phyloP scores from a whole-genome alignment of 164 flowering plant genomes.

The Tinospora cordifolia region DNA sequence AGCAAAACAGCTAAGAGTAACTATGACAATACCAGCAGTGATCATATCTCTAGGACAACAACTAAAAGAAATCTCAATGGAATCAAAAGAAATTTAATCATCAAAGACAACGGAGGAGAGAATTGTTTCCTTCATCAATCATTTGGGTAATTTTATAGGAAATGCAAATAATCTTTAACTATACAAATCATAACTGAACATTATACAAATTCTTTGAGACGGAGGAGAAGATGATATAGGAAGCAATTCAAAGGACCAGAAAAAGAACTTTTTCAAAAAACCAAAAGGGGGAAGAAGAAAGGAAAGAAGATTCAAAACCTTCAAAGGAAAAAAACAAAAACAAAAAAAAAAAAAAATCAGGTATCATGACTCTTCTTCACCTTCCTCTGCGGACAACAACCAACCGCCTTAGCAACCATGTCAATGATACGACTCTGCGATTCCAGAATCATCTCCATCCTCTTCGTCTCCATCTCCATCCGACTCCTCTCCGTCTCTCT shows the following conservation, averaged over 20 bases:
- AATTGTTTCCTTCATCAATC: not conserved
- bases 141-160: not conserved
- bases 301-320: constrained; percentile 7
- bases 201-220: not conserved
- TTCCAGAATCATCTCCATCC: constrained; percentile 57
- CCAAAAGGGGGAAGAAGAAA: not conserved
- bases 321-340: too few relatives aligned
- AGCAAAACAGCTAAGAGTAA: too few relatives aligned
- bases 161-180: not conserved
- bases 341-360: constrained; percentile 9
- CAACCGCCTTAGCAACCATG: constrained; percentile 37
- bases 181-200: not conserved
- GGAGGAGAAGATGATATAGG: too few relatives aligned
- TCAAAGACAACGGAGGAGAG: not conserved
- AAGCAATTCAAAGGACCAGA: not conserved
- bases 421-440: constrained; percentile 56
- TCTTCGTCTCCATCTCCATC: constrained; percentile 75
- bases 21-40: too few relatives aligned
- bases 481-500: constrained; percentile 53
- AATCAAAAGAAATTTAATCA: not conserved
- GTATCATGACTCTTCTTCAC: constrained; percentile 20
- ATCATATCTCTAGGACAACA: too few relatives aligned
- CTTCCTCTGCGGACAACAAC: constrained; percentile 25
- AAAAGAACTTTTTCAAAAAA: not conserved
- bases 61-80: not conserved